Evolutionary conservation across 2,329 filamentous ascomycete genomes (phyloP), one percentile per base, ranked within the genome.

Genomic region (Pyrenophora graminea): DNA sequence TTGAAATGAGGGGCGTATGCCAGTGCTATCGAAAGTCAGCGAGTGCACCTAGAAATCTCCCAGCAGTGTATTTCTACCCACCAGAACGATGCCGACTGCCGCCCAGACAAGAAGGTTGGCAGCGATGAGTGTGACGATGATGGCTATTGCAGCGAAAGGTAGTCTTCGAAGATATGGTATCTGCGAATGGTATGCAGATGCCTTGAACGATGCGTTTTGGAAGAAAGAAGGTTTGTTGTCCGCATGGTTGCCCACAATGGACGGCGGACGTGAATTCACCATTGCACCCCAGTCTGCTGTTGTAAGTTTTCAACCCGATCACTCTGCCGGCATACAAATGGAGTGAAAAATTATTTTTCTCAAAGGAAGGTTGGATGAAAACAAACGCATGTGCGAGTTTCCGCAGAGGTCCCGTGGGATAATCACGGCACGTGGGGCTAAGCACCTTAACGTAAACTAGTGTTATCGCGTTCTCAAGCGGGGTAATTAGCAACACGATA

Each of bases 1-100:
- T 87, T 2, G 89, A 89, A 42, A 92, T 84, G 56, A 97, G 82
- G 0, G 80, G 76, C 0, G 80, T 83, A 52, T 68, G 64, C 39
- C 60, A 72, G 45, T 71, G 69, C 69, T 72, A 21, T 39, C 15
- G 34, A 36, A 10, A 3, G 6, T 51, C 17, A 52, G 49, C 7
- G 36, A 30, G 27, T 5, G 8, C 27, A 10, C 10, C 27, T 12
- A 9, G 9, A 7, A 30, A 13, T 9, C 27, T 30, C 27, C 27
- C 9, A 30, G 10, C 27, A 30, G 6, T 12, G 2, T 30, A 10
- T 39, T 13, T 27, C 17, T 5, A 64, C 76, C 40, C 74, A 83
- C 81, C 61, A 85, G 64, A 3, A 86, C 79, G 55, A 85, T 77
- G 8, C 78, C 83, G 8, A 80, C 80, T 18, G 78, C 80, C 41